Percentiles rank a stretch among this genome's conserved stretches.
phyloP scores from a whole-genome alignment of 2,329 filamentous ascomycete genomes.

The Colletotrichum kahawae region DNA sequence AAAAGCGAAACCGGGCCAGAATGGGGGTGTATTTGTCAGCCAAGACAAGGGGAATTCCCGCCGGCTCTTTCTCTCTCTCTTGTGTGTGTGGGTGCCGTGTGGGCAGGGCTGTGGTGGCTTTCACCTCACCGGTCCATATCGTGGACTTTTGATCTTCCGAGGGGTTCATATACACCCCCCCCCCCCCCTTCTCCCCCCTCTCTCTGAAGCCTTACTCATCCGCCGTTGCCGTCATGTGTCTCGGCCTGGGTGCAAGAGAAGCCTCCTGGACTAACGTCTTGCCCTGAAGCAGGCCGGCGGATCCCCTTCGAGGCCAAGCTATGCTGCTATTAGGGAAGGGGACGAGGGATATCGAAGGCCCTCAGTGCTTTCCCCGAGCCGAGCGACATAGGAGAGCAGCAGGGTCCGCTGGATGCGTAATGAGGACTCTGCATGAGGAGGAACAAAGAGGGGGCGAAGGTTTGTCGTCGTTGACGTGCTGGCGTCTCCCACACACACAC shows the following conservation, averaged over 20 bases:
- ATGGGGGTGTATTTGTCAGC: not conserved
- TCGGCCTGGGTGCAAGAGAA: not conserved
- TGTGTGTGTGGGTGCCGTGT: not conserved
- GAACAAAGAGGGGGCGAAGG: not conserved
- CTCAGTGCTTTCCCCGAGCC: not conserved
- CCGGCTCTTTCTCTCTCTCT: not conserved
- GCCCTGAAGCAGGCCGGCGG: slow-evolving; percentile 8
- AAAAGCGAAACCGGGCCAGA: no score
- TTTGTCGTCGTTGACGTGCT: slow-evolving; percentile 14
- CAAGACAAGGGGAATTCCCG: not conserved
- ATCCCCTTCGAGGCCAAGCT: not conserved
- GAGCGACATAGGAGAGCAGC: not conserved
- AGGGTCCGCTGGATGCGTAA: not conserved
- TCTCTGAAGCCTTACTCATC: not conserved
- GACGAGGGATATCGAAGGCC: not conserved
- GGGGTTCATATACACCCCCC: not conserved
- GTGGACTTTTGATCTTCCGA: not conserved
- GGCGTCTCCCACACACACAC: not conserved
- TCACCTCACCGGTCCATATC: slow-evolving; percentile 9
- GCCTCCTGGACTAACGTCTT: not conserved
- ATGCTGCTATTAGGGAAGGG: not conserved
- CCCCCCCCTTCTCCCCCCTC: not conserved
- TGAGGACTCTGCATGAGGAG: not conserved
- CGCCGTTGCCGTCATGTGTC: not conserved
- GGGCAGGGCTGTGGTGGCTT: not conserved